A percentile compares a stretch with the other conserved stretches of the same genome.
These are phyloP conservation scores for Carex littledalei DNA, from an alignment of 176 grass and related monocot species.

Conservation along the genomic window DNA sequence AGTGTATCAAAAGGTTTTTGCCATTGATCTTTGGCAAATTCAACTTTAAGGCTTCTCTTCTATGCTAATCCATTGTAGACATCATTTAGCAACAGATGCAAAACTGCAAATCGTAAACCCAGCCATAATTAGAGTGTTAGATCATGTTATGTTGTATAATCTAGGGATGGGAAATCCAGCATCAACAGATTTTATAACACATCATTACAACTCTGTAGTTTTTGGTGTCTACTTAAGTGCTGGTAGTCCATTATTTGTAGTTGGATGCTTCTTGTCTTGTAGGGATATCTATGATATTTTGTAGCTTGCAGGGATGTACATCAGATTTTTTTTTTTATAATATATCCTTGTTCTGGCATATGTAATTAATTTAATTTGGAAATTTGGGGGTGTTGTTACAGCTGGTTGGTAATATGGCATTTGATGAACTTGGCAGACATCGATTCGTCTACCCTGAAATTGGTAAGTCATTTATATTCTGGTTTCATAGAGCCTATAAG, in stretches of 20 bases:
- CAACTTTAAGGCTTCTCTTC: no score
- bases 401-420: slow-evolving; percentile 58
- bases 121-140: not conserved
- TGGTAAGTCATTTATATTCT: slow-evolving; percentile 17
- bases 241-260: not conserved
- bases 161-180: not conserved
- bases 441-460: slow-evolving; percentile 27
- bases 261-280: not conserved
- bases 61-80: no score
- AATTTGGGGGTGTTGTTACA: slow-evolving; percentile 28
- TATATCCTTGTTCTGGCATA: not conserved
- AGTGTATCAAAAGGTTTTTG: not conserved
- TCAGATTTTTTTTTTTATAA: not conserved
- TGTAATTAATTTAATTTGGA: slow-evolving; percentile 1
- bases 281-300: slow-evolving; percentile 2
- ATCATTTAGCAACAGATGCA: no score
- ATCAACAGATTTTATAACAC: not conserved
- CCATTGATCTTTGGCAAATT: not conserved
- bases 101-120: not conserved
- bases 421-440: slow-evolving; percentile 39
- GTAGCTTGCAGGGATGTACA: not conserved
- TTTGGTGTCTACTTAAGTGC: not conserved
- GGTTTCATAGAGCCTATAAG: not conserved
- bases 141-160: not conserved
- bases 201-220: not conserved